Evolutionary conservation across 805 yeast genomes (phyloP).

Genomic region (Candida khao-thaluensis): DNA sequence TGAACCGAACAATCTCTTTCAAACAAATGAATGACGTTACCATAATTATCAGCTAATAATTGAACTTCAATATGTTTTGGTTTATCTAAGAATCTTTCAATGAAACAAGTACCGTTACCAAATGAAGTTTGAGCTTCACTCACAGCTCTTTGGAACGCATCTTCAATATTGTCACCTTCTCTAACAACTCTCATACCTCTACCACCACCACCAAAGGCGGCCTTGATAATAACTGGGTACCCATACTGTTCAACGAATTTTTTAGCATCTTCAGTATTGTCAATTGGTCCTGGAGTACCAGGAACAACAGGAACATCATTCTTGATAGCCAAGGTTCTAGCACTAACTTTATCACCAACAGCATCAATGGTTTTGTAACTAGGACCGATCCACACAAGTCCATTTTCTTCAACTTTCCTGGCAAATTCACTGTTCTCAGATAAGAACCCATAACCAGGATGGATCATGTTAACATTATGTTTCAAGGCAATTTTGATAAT

Average conservation of each 20-base stretch:
- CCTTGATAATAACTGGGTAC: constrained; percentile 94
- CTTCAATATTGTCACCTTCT: constrained; percentile 89
- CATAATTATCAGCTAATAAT: constrained; percentile 87
- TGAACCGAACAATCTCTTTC: constrained; percentile 99
- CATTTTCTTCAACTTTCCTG: constrained; percentile 81
- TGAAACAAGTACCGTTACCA: constrained; percentile 97
- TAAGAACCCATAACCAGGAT: constrained; percentile 77
- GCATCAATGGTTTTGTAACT: constrained; percentile 82
- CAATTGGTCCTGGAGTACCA: constrained; percentile 97
- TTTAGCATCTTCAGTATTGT: constrained; percentile 69
- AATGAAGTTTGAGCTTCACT: constrained; percentile 95
- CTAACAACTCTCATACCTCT: constrained; percentile 99
- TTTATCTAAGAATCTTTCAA: constrained; percentile 89
- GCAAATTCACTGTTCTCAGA: constrained; percentile 88
- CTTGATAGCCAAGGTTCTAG: constrained; percentile 79
- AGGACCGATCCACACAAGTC: constrained; percentile 97
- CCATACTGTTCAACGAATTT: constrained; percentile 83
- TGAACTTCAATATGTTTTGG: constrained; percentile 99
- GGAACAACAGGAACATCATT: constrained; percentile 93
- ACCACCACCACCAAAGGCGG: constrained; percentile 99
- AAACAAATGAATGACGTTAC: constrained; percentile 91
- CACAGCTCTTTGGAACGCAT: constrained; percentile 90
- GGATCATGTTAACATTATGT: constrained; percentile 81
- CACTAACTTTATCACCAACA: constrained; percentile 96
- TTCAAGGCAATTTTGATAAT: constrained; percentile 59